Evolutionary conservation across 1,284 basidiomycete genomes (phyloP).

Genomic region (Irpex sp.): DNA sequence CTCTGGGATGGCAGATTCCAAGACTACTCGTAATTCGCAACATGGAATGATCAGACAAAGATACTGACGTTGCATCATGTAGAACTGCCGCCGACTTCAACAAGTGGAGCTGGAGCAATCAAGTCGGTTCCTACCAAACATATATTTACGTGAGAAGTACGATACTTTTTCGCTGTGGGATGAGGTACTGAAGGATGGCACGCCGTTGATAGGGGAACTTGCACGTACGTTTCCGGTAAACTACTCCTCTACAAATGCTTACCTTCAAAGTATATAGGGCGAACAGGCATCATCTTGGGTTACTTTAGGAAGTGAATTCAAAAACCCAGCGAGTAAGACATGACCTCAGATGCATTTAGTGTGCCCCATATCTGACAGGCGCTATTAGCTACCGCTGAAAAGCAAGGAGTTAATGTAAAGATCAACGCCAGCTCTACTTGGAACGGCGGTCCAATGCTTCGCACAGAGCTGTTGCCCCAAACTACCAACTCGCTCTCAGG

Average conservation of each 20-base stretch:
- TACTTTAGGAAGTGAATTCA: constrained; percentile 21
- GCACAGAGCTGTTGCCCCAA: constrained; percentile 24
- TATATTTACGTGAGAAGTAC: constrained; percentile 22
- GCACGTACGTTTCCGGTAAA: too few relatives aligned
- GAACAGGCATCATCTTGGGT: constrained; percentile 24
- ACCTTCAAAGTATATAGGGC: constrained; percentile 11
- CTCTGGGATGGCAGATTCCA: constrained; percentile 26
- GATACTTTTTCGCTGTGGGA: not conserved
- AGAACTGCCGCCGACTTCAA: constrained; percentile 23
- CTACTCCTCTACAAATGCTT: too few relatives aligned
- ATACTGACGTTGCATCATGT: not conserved
- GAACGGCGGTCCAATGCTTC: constrained; percentile 26
- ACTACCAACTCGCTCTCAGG: constrained; percentile 22
- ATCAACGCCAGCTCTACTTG: constrained; percentile 22
- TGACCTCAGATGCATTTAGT: not conserved
- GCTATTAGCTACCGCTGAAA: constrained; percentile 16
- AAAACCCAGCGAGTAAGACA: constrained; percentile 22
- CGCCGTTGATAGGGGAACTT: too few relatives aligned
- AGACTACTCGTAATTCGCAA: constrained; percentile 19
- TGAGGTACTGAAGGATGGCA: too few relatives aligned
- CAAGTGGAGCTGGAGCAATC: constrained; percentile 25
- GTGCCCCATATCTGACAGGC: not conserved
- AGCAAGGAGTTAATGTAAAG: constrained; percentile 24
- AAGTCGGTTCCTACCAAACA: constrained; percentile 24
- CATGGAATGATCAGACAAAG: too few relatives aligned